Base-by-base conservation (phyloP, 108 stramenopile species). In the Cyclotella choctawhatcheeana region DNA sequence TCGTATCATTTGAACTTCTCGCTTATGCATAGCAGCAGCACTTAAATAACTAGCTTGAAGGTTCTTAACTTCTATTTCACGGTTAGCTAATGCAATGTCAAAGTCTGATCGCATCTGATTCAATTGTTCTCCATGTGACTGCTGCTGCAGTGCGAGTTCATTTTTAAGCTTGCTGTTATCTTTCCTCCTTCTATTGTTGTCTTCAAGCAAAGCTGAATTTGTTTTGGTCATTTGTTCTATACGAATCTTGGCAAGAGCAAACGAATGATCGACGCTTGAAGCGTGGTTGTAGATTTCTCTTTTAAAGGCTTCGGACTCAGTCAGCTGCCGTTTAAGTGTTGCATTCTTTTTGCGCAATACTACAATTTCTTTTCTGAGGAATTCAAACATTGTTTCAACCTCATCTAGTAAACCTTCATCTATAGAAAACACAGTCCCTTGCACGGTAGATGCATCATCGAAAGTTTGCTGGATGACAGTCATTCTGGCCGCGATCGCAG, bases 301-400 rank as follows among this genome's bases (percentile, higher is more conserved):
- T 65, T 80, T 85, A n/a, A 83, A 82, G 7, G 73, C 66, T 55
- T 85, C 84, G 7, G 74, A 55, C 34, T 70, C 76, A 5, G 64
- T 58, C 2, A 80, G 64, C 34, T 85, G 76, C 20, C 53, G 58
- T 59, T 85, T 79, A 7, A 85, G 67, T 17, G 79, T 64, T 10
- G 74, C 58, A 58, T 85, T 85, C 51, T 76, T 69, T 40, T 75
- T 79, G 6, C 84, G 67, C 32, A 82, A 60, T 30, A 55, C 50
- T n/a, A 80, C 58, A 55, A 85, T 85, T 55, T 85, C 84, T 45
- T 83, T 80, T 26, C 82, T 73, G 5, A 85, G 53, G 50, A 82
- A 82, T 14, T 83, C 82, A 72, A 85, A 85, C 84, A 85, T 85
- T 55, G 64, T 77, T 60, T 85, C 84, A 21, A 85, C 81, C 43